Conservation (phyloP, 345 rosid species). For the Diplotaxis tenuifolia region DNA sequence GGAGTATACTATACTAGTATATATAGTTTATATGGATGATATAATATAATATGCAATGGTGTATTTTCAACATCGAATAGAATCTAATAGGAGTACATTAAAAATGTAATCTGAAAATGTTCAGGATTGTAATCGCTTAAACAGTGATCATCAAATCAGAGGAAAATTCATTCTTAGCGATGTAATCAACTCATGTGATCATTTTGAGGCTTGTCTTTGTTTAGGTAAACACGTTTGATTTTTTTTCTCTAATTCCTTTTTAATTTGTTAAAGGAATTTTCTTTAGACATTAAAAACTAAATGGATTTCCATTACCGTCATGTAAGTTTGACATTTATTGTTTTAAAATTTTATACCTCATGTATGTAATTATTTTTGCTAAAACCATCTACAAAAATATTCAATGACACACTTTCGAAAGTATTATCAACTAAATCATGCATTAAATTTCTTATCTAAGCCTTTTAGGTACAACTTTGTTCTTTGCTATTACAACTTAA, state of each 20-base stretch:
- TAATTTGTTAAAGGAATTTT: neutral
- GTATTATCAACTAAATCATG: neutral
- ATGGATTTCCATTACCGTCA: neutral
- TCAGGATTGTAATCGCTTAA: neutral
- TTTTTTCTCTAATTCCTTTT: neutral
- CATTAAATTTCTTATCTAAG: neutral
- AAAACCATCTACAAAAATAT: neutral
- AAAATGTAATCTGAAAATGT: neutral
- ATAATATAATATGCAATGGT: neutral
- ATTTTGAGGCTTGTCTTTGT: neutral
- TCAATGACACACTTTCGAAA: neutral
- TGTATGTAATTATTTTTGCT: neutral
- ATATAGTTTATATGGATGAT: neutral
- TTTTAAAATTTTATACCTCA: neutral
- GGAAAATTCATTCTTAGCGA: neutral
- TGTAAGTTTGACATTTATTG: neutral
- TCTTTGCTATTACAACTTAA: neutral
- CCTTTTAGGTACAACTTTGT: neutral
- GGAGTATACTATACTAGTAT: neutral
- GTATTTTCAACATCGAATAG: conserved; percentile 11
- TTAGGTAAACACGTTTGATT: neutral
- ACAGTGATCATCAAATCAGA: neutral
- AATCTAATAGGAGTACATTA: neutral
- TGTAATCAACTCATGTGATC: neutral
- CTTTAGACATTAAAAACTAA: neutral